Base-by-base conservation (phyloP, 1,284 basidiomycete genomes). In the Cutaneotrichosporon spelunceum region DNA sequence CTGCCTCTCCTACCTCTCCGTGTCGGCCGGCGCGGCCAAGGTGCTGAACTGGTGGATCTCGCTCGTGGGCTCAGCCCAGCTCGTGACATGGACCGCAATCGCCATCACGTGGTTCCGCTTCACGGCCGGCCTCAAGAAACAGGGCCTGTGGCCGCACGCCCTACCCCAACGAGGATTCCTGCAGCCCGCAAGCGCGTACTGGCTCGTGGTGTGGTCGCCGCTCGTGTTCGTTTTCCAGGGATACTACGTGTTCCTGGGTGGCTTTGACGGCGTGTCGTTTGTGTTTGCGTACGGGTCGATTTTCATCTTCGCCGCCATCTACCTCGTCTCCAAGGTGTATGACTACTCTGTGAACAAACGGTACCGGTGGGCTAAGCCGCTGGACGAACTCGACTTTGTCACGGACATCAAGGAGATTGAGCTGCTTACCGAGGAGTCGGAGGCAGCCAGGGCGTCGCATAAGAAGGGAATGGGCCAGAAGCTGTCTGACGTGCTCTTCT, bases 261-360 rank as follows among this genome's bases (percentile, higher is more conserved):
- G 16, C 27, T 60, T 53, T 29, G 44, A 34, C 24, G 16, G 29
- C 23, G 36, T 53, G 24, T 24, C 13, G 13, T 58, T 57, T 39
- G 47, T 60, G 16, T 57, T 53, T 16, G 49, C 67, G 34, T 73
- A 75, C 57, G 72, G 70, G 4, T 67, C 68, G 49, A 60, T 70
- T 45, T 75, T 73, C 61, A 68, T 76, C 59, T 72, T 75, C 47
- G 42, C 65, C 19, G 70, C 64, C 52, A 69, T 76, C 52, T 62
- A 65, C 48, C 47, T 76, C 57, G 67, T 64, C 23, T 69, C 70
- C 57, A 74, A 74, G 60, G 29, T 59, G 33, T 70, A 65, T 55
- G 56, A 64, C 21, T 52, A 47, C 6, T 10, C 66, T 42, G 30
- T 67, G 36, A 67, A 68, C 57, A 60, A 66, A 21, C 60, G 68